Evolutionary conservation across 2,329 filamentous ascomycete genomes (phyloP).

Genomic region (Stagonosporopsis vannaccii): DNA sequence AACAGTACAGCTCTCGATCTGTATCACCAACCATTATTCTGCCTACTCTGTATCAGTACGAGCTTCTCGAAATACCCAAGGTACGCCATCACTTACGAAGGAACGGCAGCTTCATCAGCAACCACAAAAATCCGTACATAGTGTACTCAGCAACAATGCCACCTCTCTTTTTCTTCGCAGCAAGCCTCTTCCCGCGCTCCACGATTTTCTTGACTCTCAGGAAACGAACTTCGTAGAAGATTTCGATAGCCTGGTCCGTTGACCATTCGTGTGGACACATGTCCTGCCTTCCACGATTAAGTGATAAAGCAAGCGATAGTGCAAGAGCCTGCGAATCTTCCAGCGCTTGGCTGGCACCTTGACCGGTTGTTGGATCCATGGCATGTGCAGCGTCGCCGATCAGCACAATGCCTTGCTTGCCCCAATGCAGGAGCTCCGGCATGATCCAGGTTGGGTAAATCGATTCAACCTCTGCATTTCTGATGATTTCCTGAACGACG

Average conservation of each 20-base stretch:
- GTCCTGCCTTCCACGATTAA: background rate
- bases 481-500: background rate
- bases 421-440: slow-evolving; percentile 58
- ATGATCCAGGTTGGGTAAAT: slow-evolving; percentile 60
- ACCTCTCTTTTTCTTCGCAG: slow-evolving; percentile 24
- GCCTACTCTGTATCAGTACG: background rate
- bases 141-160: slow-evolving; percentile 10
- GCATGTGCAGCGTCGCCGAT: background rate
- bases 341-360: slow-evolving; percentile 63
- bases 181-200: slow-evolving; percentile 28
- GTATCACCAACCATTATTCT: background rate
- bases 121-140: slow-evolving; percentile 2
- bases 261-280: too few species aligned
- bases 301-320: slow-evolving; percentile 42
- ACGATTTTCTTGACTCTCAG: slow-evolving; percentile 29
- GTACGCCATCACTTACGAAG: background rate
- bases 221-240: slow-evolving; percentile 29
- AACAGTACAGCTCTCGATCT: background rate
- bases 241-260: slow-evolving; percentile 20
- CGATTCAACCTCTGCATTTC: slow-evolving; percentile 6
- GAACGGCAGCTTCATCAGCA: background rate
- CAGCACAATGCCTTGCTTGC: slow-evolving; percentile 38
- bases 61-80: background rate
- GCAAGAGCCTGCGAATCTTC: slow-evolving; percentile 62
- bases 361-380: slow-evolving; percentile 62